Conservation (phyloP, 805 yeast species). For the Monosporozyma unispora region DNA sequence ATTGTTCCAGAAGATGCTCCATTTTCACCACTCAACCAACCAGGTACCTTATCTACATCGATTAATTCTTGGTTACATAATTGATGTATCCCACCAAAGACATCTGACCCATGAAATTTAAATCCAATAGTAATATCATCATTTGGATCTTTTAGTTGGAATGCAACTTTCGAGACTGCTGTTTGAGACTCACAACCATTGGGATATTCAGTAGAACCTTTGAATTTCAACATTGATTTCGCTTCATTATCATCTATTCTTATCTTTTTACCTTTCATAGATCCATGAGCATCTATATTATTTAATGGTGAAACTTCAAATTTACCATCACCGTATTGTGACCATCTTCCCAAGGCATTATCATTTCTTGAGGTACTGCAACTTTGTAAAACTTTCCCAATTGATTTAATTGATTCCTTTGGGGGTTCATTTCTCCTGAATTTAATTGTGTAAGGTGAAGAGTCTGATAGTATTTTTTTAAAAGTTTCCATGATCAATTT, state of each 20-base stretch:
- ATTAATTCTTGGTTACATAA: slow-evolving; percentile 42
- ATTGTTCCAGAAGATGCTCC: slow-evolving; percentile 44
- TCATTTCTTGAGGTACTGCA: slow-evolving; percentile 57
- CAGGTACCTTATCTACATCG: slow-evolving; percentile 52
- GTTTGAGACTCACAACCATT: slow-evolving; percentile 36
- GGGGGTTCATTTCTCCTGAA: slow-evolving; percentile 26
- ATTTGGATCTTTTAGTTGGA: slow-evolving; percentile 31
- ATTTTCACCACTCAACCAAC: slow-evolving; percentile 75
- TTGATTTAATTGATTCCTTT: slow-evolving; percentile 35
- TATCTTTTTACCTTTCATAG: slow-evolving; percentile 23
- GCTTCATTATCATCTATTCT: slow-evolving; percentile 32
- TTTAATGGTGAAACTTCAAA: slow-evolving; percentile 60
- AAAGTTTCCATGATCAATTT: slow-evolving; percentile 53
- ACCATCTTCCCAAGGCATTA: slow-evolving; percentile 61
- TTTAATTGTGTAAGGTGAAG: slow-evolving; percentile 34
- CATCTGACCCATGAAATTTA: slow-evolving; percentile 54
- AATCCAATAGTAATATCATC: slow-evolving; percentile 21
- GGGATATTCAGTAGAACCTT: slow-evolving; percentile 39
- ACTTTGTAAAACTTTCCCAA: slow-evolving; percentile 48
- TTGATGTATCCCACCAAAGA: slow-evolving; percentile 73
- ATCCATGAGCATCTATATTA: slow-evolving; percentile 34
- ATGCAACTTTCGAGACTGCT: slow-evolving; percentile 49
- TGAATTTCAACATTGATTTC: slow-evolving; percentile 43
- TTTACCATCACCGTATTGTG: slow-evolving; percentile 57
- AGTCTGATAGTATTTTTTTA: slow-evolving; percentile 16